Conservation (phyloP, 352 stramenopile species). For the Globisporangium echinulatum region DNA sequence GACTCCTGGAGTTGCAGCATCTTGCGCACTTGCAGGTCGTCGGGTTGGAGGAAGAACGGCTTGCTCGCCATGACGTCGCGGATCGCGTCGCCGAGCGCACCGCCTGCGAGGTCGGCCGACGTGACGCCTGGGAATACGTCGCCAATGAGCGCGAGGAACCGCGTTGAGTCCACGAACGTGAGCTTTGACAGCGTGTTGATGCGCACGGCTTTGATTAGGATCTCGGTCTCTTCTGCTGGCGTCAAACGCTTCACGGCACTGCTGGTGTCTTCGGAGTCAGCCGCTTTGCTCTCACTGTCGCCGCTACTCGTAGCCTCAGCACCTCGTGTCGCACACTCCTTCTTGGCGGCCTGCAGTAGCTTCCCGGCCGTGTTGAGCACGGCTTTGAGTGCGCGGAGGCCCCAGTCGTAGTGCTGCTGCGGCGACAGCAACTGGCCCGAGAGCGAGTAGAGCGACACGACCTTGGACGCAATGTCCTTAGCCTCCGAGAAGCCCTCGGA, state of each 20-base stretch:
- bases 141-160: conserved; percentile 89
- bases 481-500: conserved; percentile 88
- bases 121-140: conserved; percentile 91
- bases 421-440: conserved; percentile 77
- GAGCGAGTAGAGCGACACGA: conserved; percentile 90
- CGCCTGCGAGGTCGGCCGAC: conserved; percentile 74
- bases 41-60: conserved; percentile 80
- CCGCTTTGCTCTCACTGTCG: conserved; percentile 11
- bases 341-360: conserved; percentile 81
- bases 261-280: conserved; percentile 1
- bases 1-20: conserved; percentile 96
- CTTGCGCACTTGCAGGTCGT: conserved; percentile 91
- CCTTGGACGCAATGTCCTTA: conserved; percentile 87
- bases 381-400: conserved; percentile 90
- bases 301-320: not conserved
- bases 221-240: conserved; percentile 76
- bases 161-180: conserved; percentile 86
- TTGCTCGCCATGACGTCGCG: conserved; percentile 87
- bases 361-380: conserved; percentile 93
- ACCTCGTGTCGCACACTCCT: conserved; percentile 28
- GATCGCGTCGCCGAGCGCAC: conserved; percentile 82
- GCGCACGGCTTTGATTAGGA: conserved; percentile 93
- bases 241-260: conserved; percentile 28
- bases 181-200: conserved; percentile 96
- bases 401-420: conserved; percentile 94